These are phyloP conservation scores for Magnolia officinalis DNA, from an alignment of 164 flowering plant genomes.

Conservation along the genomic window DNA sequence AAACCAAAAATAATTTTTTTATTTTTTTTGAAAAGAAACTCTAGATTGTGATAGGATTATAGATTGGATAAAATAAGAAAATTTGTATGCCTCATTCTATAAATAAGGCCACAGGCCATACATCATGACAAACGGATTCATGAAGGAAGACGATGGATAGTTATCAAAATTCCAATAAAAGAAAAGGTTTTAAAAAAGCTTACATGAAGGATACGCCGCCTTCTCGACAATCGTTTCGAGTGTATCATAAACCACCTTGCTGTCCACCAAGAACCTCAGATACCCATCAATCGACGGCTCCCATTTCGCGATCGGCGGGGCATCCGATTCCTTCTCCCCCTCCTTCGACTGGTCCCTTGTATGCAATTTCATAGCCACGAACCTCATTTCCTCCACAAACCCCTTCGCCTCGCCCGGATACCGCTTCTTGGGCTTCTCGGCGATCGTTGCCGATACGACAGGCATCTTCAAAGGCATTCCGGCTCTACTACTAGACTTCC, in stretches of 20 bases:
- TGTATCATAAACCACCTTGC: conserved; percentile 86
- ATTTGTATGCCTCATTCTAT: no score
- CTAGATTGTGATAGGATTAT: no score
- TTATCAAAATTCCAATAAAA: no score
- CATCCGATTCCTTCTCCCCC: conserved; percentile 72
- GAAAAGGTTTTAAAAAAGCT: conserved; percentile 18
- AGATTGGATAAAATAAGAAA: no score
- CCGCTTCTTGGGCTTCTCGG: conserved; percentile 59
- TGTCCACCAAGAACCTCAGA: conserved; percentile 82
- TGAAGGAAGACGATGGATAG: no score
- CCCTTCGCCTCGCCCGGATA: conserved; percentile 81
- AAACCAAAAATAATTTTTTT: no score
- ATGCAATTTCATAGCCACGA: conserved; percentile 93
- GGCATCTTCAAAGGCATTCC: conserved; percentile 13
- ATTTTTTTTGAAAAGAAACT: no score
- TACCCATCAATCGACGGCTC: conserved; percentile 83
- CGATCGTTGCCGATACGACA: conserved; percentile 40
- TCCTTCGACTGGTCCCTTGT: conserved; percentile 85
- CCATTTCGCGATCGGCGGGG: conserved; percentile 58
- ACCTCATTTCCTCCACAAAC: conserved; percentile 95
- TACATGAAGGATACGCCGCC: conserved; percentile 65
- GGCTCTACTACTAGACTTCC: not conserved
- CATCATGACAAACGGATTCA: no score
- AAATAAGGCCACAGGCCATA: no score
- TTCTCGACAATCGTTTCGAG: conserved; percentile 66